phyloP scores from a whole-genome alignment of 2,329 filamentous ascomycete genomes.

The Exophiala bonariae region DNA sequence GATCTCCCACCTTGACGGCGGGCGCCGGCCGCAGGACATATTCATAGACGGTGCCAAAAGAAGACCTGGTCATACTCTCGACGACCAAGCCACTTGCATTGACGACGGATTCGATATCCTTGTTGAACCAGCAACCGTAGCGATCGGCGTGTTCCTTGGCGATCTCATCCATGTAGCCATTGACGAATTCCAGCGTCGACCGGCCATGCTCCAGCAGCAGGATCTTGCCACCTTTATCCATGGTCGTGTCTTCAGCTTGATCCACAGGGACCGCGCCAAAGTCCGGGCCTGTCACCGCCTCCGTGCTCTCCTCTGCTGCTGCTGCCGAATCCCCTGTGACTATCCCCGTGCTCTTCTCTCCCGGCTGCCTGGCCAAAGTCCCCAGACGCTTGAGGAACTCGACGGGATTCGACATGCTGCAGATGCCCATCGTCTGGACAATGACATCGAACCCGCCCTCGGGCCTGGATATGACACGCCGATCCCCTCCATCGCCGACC shows the following conservation, averaged over 20 bases:
- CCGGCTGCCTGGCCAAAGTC: slow-evolving; percentile 26
- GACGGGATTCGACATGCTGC: slow-evolving; percentile 38
- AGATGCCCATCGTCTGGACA: slow-evolving; percentile 52
- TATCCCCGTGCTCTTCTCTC: slow-evolving; percentile 19
- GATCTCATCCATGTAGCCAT: slow-evolving; percentile 47
- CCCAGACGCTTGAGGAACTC: slow-evolving; percentile 22
- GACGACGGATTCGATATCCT: slow-evolving; percentile 51
- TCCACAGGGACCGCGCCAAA: slow-evolving; percentile 36
- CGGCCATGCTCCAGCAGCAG: slow-evolving; percentile 52
- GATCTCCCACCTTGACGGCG: background rate
- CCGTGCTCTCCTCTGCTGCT: background rate
- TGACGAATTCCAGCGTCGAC: slow-evolving; percentile 48
- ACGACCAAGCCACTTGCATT: slow-evolving; percentile 47
- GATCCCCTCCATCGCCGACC: slow-evolving; percentile 23
- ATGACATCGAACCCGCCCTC: slow-evolving; percentile 45
- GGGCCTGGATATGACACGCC: slow-evolving; percentile 19
- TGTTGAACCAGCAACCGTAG: slow-evolving; percentile 56
- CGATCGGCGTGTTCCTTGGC: slow-evolving; percentile 49
- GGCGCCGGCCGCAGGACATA: slow-evolving; percentile 27
- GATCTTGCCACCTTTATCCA: slow-evolving; percentile 38
- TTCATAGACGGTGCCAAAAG: slow-evolving; percentile 51
- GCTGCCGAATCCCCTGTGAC: background rate
- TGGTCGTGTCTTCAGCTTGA: slow-evolving; percentile 7
- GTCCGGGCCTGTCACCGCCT: slow-evolving; percentile 35
- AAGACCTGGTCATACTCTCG: slow-evolving; percentile 44